Percentiles rank a stretch among this genome's conserved stretches.
phyloP scores from a whole-genome alignment of 257 asterid genomes.

The Solanum boliviense region DNA sequence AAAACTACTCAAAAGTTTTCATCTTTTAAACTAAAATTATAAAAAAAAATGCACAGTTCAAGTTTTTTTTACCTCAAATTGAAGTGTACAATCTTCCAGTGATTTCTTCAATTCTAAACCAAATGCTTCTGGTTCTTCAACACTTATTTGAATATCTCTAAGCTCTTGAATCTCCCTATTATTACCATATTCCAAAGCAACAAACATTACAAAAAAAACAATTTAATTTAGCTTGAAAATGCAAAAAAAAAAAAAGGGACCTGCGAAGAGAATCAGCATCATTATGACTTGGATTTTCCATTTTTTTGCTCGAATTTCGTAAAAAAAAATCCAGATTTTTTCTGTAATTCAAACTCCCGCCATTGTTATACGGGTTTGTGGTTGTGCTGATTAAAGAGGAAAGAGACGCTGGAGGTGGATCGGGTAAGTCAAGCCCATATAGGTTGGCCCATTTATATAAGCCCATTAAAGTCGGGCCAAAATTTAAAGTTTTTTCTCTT shows the following conservation, averaged over 20 bases:
- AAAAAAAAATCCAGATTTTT: not conserved
- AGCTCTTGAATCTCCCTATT: constrained; percentile 53
- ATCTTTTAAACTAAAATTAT: not conserved
- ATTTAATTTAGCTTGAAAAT: not conserved
- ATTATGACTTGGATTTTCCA: not conserved
- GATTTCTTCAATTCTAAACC: constrained; percentile 26
- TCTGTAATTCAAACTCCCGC: constrained; percentile 1
- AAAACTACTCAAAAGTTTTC: not conserved
- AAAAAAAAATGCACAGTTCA: not conserved
- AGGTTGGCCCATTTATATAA: not conserved
- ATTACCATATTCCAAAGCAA: not conserved
- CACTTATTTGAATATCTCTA: constrained; percentile 12
- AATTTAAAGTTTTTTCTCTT: no score
- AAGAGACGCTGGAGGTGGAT: not conserved
- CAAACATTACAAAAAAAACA: not conserved
- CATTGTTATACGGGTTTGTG: not conserved
- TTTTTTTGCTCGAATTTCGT: not conserved
- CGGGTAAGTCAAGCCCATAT: not conserved
- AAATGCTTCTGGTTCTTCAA: constrained; percentile 1
- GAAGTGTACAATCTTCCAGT: constrained; percentile 19
- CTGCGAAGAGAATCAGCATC: constrained; percentile 12
- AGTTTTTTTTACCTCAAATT: constrained; percentile 38
- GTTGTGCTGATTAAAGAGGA: not conserved
- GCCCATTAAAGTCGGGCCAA: not conserved
- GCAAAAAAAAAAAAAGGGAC: not conserved